Evolutionary conservation across 371 early-diverging fungal genomes (phyloP).

Genomic region (Zychaea mexicana): DNA sequence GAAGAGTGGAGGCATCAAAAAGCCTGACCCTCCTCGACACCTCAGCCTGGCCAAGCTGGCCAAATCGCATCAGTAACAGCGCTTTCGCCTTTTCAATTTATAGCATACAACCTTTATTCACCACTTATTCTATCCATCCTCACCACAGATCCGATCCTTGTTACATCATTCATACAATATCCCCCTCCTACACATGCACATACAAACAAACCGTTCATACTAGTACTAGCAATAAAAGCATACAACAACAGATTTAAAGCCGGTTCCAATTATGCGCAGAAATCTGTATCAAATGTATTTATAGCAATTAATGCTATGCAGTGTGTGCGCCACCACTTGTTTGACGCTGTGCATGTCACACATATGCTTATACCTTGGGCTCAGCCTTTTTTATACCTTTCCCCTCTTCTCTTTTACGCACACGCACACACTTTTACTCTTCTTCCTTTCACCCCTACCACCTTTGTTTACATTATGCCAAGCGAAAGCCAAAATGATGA

Average conservation of each 20-base stretch:
- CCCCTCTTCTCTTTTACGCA: not conserved
- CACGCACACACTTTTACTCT: not conserved
- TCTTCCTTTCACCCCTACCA: not conserved
- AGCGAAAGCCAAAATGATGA: not conserved
- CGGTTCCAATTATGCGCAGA: too few species aligned
- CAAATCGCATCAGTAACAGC: not conserved
- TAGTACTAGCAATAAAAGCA: too few species aligned
- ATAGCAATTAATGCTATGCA: not conserved
- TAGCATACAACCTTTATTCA: too few species aligned
- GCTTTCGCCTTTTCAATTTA: too few species aligned
- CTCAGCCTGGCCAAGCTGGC: not conserved
- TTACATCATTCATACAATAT: too few species aligned
- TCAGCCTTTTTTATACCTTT: not conserved
- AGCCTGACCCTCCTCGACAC: constrained; percentile 17
- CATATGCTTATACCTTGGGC: not conserved
- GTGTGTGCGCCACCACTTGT: not conserved
- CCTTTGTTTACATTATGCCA: not conserved
- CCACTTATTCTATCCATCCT: not conserved
- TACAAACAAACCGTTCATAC: too few species aligned
- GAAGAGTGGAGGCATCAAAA: constrained; percentile 33
- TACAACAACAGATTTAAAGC: too few species aligned
- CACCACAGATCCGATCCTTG: not conserved
- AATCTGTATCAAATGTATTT: too few species aligned
- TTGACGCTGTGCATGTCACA: not conserved
- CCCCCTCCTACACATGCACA: too few species aligned